Conservation (phyloP, 306 rosid species). For the Ormosia semicastrata region DNA sequence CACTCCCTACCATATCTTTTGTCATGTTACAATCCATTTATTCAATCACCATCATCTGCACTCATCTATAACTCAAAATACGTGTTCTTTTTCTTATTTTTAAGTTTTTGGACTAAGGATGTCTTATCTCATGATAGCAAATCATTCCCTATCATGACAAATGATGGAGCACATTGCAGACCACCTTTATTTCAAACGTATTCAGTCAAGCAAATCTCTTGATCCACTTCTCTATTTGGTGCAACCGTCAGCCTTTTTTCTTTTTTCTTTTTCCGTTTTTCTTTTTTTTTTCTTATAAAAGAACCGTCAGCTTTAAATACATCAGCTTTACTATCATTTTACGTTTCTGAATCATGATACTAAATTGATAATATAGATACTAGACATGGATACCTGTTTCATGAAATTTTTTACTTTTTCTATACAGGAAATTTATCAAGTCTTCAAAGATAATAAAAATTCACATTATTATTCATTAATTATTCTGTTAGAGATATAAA, state of each 20-base stretch:
- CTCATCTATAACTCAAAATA: neutral
- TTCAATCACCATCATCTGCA: neutral
- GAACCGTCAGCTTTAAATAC: no score
- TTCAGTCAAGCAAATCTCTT: neutral
- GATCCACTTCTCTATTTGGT: neutral
- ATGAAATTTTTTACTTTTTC: neutral
- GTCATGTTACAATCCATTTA: neutral
- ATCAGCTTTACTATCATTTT: neutral
- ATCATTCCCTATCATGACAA: neutral
- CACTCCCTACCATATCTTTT: neutral
- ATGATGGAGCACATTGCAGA: neutral
- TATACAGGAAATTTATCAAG: neutral
- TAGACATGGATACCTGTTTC: neutral
- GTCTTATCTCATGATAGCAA: neutral
- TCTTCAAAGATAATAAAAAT: neutral
- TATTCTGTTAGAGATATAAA: neutral
- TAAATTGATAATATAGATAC: neutral
- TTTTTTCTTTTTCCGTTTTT: no score
- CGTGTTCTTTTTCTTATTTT: neutral
- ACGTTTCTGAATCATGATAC: neutral
- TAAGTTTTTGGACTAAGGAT: neutral
- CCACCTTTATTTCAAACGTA: neutral
- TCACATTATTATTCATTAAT: neutral
- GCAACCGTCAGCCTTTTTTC: neutral
- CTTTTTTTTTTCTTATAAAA: no score